Percentiles rank a stretch among this genome's conserved stretches.
These are phyloP conservation scores for Lactarius trivialis DNA, from an alignment of 768 basidiomycete genomes.

Conservation along the genomic window DNA sequence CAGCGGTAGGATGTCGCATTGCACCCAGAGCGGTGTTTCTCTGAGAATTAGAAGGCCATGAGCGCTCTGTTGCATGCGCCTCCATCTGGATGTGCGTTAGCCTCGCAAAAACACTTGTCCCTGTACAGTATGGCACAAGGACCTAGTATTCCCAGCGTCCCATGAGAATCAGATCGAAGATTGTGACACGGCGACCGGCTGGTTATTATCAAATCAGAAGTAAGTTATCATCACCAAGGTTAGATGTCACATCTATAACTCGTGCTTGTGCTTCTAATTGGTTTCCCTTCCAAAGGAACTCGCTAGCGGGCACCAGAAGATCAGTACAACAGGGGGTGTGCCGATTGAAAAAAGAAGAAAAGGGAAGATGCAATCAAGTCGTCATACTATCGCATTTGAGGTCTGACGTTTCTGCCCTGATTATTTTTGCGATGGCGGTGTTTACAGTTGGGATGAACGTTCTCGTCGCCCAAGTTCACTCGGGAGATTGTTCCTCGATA, in stretches of 20 bases:
- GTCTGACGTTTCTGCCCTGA: neutral
- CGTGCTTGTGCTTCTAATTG: neutral
- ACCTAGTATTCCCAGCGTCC: neutral
- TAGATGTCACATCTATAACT: neutral
- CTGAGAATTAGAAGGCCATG: neutral
- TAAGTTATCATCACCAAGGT: no score
- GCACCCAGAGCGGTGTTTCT: neutral
- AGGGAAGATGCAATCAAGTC: neutral
- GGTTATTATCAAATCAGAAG: neutral
- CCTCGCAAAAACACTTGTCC: neutral
- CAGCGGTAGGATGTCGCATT: neutral
- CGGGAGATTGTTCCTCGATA: constrained; percentile 4
- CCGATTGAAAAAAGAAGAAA: neutral
- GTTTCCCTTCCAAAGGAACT: neutral
- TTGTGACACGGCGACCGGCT: neutral
- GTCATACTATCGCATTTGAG: neutral
- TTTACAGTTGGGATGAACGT: neutral
- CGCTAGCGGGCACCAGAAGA: neutral
- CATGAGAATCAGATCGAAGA: neutral
- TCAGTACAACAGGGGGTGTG: neutral
- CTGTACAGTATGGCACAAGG: neutral
- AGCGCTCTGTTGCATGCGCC: neutral
- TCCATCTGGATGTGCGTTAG: neutral
- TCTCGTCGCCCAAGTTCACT: neutral
- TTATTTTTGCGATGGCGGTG: neutral